A percentile compares a stretch with the other conserved stretches of the same genome.
phyloP scores from a whole-genome alignment of 148 eudicot genomes.

The Rheum nobile region DNA sequence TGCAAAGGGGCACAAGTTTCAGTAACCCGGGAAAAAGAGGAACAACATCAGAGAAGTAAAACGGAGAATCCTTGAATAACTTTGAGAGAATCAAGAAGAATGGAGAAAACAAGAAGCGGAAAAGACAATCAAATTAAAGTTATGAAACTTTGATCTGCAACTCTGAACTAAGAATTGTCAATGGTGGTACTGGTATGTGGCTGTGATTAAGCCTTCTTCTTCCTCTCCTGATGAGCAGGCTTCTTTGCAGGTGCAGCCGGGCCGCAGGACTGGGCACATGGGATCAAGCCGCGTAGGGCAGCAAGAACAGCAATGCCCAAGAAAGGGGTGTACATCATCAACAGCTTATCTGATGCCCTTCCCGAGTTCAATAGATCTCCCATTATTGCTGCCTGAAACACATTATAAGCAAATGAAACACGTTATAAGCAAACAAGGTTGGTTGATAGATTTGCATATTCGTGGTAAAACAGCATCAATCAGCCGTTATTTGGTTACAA shows the following conservation, averaged over 20 bases:
- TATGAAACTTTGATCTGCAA: neutral
- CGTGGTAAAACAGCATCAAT: neutral
- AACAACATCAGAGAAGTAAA: too few species aligned
- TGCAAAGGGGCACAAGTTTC: too few species aligned
- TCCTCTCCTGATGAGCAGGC: conserved; percentile 23
- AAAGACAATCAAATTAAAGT: too few species aligned
- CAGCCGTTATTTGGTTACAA: neutral
- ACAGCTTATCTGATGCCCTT: conserved; percentile 48
- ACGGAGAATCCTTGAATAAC: too few species aligned
- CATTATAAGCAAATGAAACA: neutral
- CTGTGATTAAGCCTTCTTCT: conserved; percentile 46
- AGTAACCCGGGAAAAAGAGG: too few species aligned
- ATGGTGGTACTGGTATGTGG: neutral
- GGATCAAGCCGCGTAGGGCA: conserved; percentile 45
- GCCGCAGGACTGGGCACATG: conserved; percentile 14
- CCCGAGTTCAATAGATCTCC: conserved; percentile 40
- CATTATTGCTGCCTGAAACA: conserved; percentile 49
- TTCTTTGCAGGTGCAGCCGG: conserved; percentile 16
- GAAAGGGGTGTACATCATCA: conserved; percentile 58
- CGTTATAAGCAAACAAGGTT: neutral
- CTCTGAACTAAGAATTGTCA: neutral
- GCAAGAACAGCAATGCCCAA: conserved; percentile 51
- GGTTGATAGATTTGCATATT: neutral
- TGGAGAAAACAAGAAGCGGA: too few species aligned
- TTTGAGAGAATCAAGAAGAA: too few species aligned